These are phyloP conservation scores for Candida smagusa DNA, from an alignment of 1,139 yeast species.

Conservation along the genomic window DNA sequence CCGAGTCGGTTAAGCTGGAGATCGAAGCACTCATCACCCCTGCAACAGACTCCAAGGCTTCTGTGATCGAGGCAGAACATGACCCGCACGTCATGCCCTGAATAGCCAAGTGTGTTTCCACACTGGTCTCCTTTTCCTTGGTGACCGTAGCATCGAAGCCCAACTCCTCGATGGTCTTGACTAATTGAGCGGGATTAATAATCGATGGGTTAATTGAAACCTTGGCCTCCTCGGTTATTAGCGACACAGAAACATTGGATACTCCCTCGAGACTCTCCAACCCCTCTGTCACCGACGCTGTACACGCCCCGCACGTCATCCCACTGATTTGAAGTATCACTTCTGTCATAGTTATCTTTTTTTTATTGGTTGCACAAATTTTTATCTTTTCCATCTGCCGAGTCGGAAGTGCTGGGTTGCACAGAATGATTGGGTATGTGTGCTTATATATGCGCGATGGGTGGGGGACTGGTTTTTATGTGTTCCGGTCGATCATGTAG, in stretches of 20 bases:
- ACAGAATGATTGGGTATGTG: no score
- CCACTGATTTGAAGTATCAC: conserved; percentile 17
- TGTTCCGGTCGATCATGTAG: no score
- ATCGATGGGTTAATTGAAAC: conserved; percentile 19
- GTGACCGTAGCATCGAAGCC: conserved; percentile 33
- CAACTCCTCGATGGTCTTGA: conserved; percentile 31
- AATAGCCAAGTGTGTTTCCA: conserved; percentile 17
- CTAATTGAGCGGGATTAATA: conserved; percentile 13
- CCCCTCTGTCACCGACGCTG: conserved; percentile 34
- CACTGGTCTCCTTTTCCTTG: background rate
- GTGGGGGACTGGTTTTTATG: no score
- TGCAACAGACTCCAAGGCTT: conserved; percentile 41
- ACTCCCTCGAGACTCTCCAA: conserved; percentile 24
- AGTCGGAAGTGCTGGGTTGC: conserved; percentile 6
- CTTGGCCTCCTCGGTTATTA: conserved; percentile 35
- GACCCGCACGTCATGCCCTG: conserved; percentile 89
- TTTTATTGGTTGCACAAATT: conserved; percentile 5
- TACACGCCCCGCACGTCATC: conserved; percentile 43
- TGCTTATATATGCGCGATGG: no score
- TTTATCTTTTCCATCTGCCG: conserved; percentile 13
- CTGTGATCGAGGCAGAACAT: conserved; percentile 65
- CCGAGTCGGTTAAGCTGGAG: conserved; percentile 74
- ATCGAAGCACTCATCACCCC: conserved; percentile 58
- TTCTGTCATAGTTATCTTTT: conserved; percentile 6
- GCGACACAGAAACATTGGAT: conserved; percentile 31